These are phyloP conservation scores for Schrenkiella parvula DNA, from an alignment of 345 rosid species.

Conservation along the genomic window DNA sequence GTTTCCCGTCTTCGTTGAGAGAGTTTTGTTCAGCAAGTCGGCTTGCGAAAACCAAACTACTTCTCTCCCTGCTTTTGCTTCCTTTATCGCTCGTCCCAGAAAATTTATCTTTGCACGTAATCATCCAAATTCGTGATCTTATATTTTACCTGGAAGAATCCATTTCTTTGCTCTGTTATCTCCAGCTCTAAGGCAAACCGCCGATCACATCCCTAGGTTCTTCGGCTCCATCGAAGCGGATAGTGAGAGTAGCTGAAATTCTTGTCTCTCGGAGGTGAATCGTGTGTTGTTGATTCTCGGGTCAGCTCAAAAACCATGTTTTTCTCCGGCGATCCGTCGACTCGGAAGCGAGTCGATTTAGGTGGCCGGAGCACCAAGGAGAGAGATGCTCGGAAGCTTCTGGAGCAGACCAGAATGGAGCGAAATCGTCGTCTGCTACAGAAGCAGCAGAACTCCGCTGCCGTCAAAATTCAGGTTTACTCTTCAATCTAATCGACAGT, in stretches of 20 bases:
- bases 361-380: conserved; percentile 99
- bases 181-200: conserved; percentile 18
- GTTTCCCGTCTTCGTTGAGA: conserved; percentile 1
- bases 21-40: not conserved
- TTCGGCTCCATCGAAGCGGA: conserved; percentile 6
- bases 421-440: conserved; percentile 72
- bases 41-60: not conserved
- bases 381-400: conserved; percentile 91
- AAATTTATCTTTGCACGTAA: not conserved
- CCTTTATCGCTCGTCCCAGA: not conserved
- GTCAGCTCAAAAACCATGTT: conserved; percentile 51
- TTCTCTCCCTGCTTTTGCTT: not conserved
- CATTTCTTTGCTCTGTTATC: not conserved
- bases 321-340: conserved; percentile 88
- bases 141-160: not conserved
- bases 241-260: not conserved
- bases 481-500: not conserved
- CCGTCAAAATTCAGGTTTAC: conserved; percentile 74
- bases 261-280: not conserved
- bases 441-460: conserved; percentile 77
- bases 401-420: conserved; percentile 90
- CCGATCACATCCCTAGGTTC: conserved; percentile 22
- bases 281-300: conserved; percentile 5
- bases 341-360: conserved; percentile 93
- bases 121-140: not conserved